Conservation (phyloP, 2,329 filamentous ascomycete genomes). For the Falciphora oryzae region DNA sequence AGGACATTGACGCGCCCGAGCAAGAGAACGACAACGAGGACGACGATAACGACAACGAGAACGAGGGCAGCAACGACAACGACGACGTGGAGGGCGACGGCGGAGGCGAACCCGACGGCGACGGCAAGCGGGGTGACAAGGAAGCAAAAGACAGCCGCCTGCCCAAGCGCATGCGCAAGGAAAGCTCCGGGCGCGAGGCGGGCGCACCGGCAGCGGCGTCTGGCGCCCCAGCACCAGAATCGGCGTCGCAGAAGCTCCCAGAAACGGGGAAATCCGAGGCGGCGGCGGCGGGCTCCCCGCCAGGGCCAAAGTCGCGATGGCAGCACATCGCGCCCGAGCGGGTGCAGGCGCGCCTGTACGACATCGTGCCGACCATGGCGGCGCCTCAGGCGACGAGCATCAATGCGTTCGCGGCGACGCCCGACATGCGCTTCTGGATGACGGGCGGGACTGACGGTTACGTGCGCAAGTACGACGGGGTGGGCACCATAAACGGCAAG, state of each 20-base stretch:
- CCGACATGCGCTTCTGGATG: slow-evolving; percentile 92
- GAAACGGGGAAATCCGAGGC: slow-evolving; percentile 20
- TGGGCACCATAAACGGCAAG: slow-evolving; percentile 91
- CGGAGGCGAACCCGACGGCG: background rate
- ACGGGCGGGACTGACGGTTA: slow-evolving; percentile 93
- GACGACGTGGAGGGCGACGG: slow-evolving; percentile 23
- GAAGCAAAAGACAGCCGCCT: background rate
- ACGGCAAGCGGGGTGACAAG: slow-evolving; percentile 12
- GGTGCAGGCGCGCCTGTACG: slow-evolving; percentile 75
- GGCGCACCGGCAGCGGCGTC: background rate
- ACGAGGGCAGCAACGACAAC: slow-evolving; percentile 22
- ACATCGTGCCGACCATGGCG: slow-evolving; percentile 95
- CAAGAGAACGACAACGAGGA: slow-evolving; percentile 41
- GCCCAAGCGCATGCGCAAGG: background rate
- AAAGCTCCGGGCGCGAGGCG: slow-evolving; percentile 1
- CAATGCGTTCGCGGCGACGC: slow-evolving; percentile 86
- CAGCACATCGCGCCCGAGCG: slow-evolving; percentile 66
- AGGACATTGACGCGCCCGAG: slow-evolving; percentile 38
- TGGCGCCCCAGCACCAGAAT: background rate
- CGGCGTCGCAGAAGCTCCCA: background rate
- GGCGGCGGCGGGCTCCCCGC: slow-evolving; percentile 24
- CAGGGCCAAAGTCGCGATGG: slow-evolving; percentile 23
- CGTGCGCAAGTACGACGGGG: slow-evolving; percentile 94
- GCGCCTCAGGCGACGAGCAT: slow-evolving; percentile 94
- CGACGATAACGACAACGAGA: slow-evolving; percentile 26